These are phyloP conservation scores for Aristolochia californica DNA, from an alignment of 164 flowering plant species.

Conservation along the genomic window DNA sequence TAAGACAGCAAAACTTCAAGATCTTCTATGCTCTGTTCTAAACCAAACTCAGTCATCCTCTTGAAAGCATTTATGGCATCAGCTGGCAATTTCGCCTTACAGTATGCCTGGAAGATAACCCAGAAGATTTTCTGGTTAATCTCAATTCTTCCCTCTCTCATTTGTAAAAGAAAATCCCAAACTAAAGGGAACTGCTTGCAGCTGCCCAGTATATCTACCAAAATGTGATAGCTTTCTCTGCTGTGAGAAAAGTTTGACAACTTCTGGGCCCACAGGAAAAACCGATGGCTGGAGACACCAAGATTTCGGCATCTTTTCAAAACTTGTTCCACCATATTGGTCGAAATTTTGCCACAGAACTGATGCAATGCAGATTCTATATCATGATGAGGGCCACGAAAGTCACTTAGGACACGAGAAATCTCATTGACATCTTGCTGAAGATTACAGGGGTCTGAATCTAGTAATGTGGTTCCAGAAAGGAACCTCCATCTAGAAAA, in stretches of 20 bases:
- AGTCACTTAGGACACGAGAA: slow-evolving; percentile 71
- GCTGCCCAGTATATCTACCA: slow-evolving; percentile 58
- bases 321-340: slow-evolving; percentile 60
- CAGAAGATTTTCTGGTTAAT: slow-evolving; percentile 45
- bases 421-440: slow-evolving; percentile 28
- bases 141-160: slow-evolving; percentile 28
- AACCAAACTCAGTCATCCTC: slow-evolving; percentile 64
- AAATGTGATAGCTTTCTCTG: slow-evolving; percentile 37
- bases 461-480: too few species aligned
- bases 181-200: slow-evolving; percentile 66
- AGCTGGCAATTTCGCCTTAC: slow-evolving; percentile 56
- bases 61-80: slow-evolving; percentile 71
- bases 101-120: slow-evolving; percentile 57
- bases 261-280: slow-evolving; percentile 64
- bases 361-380: slow-evolving; percentile 47
- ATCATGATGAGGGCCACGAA: slow-evolving; percentile 66
- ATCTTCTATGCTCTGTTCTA: slow-evolving; percentile 41
- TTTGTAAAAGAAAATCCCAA: slow-evolving; percentile 70
- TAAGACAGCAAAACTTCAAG: slow-evolving; percentile 45
- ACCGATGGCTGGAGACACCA: slow-evolving; percentile 63
- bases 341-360: slow-evolving; percentile 30
- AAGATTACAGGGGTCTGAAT: too few species aligned
- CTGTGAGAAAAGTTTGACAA: slow-evolving; percentile 47
- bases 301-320: slow-evolving; percentile 69
- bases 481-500: too few species aligned